Evolutionary conservation across 371 early-diverging fungal species (phyloP), one percentile per base, ranked within the genome.

Genomic region (Mucor lusitanicus): DNA sequence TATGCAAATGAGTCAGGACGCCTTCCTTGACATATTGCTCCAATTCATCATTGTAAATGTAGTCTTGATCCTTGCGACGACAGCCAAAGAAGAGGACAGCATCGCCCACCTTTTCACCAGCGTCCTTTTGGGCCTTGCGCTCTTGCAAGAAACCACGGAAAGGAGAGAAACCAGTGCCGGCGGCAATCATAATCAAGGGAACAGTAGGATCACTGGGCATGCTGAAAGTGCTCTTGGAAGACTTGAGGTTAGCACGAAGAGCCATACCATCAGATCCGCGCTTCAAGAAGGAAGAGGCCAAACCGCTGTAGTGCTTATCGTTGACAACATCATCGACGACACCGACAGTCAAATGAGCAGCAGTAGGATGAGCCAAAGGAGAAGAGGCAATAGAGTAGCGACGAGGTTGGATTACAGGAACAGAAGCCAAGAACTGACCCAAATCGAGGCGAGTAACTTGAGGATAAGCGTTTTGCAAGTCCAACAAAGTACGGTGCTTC

Each of bases 81-180:
- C 90, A 93, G 15, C 97, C 97, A 76, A 93, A 91, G 81, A 96
- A 92, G 46, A 97, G 71, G 6, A 81, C 72, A 53, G 64, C 46
- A 2, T 70, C 44, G 19, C 72, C 81, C 13, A 70, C 71, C 0
- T 61, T 67, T 12, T 74, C 67, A 23, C 32, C 61, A 33, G 35
- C 75, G 58, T 65, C 58, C 3, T 54, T 58, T 54, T 74, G 80
- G 7, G 61, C 65, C 28, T 74, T 74, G 42, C 78, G 79, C 44
- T 77, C 80, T 70, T 80, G 75, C 28, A 97, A 61, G 63, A 97
- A 89, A 39, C 94, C 85, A 40, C 94, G 86, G 90, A 97, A 94
- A 4, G 97, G 95, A 3, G 97, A 91, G 19, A 97, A 83, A n/a
- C 97, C 97, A 2, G 94, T 92, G 21, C 95, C 94, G 17, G 85